Percentiles rank a stretch among this genome's conserved stretches.
Evolutionary conservation across 2,329 filamentous ascomycete species (phyloP).

Genomic region (Botryotinia globosa): DNA sequence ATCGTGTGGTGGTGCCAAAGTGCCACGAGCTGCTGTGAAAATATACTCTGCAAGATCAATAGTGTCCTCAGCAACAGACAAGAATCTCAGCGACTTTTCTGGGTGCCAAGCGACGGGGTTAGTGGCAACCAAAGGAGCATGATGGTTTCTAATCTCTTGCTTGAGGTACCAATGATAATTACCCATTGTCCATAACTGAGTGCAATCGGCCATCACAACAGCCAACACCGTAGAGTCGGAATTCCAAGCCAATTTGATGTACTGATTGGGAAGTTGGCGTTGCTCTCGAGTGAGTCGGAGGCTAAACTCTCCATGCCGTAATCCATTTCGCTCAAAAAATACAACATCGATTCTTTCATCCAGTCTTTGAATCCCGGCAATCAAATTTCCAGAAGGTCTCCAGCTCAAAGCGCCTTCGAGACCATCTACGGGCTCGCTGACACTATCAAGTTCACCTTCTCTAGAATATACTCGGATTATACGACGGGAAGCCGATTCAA

Average conservation of each 20-base stretch:
- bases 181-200: slow-evolving; percentile 95
- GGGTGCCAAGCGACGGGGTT: slow-evolving; percentile 67
- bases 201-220: slow-evolving; percentile 66
- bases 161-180: slow-evolving; percentile 99
- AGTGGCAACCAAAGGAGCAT: slow-evolving; percentile 39
- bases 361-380: slow-evolving; percentile 80
- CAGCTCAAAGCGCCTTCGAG: slow-evolving; percentile 87
- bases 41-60: slow-evolving; percentile 65
- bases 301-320: slow-evolving; percentile 93
- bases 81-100: slow-evolving; percentile 73
- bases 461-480: slow-evolving; percentile 87
- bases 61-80: slow-evolving; percentile 49
- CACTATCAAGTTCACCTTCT: slow-evolving; percentile 86
- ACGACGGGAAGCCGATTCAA: slow-evolving; percentile 67
- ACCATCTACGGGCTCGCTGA: slow-evolving; percentile 90
- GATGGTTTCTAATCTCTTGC: slow-evolving; percentile 65
- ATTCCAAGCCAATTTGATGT: slow-evolving; percentile 79
- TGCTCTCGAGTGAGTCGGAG: slow-evolving; percentile 64
- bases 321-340: slow-evolving; percentile 96
- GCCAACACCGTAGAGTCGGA: slow-evolving; percentile 87
- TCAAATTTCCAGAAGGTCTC: slow-evolving; percentile 85
- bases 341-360: slow-evolving; percentile 72
- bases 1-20: slow-evolving; percentile 69
- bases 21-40: slow-evolving; percentile 66
- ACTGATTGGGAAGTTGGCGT: slow-evolving; percentile 50